A percentile compares a stretch with the other conserved stretches of the same genome.
Conservation (phyloP, 306 rosid genomes). For the Rubus parviflorus region DNA sequence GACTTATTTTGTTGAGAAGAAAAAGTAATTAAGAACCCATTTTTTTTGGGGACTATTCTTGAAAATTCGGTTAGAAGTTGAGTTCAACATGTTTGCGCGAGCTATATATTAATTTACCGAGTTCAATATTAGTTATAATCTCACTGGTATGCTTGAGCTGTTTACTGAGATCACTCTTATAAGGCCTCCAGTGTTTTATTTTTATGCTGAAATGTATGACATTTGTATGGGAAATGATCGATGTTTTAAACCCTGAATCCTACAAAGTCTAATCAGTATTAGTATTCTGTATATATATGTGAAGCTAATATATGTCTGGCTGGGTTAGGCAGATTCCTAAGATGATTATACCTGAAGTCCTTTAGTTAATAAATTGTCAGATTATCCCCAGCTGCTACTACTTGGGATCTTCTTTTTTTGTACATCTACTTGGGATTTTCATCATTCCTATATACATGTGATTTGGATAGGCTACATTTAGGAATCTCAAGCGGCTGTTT, state of each 20-base stretch:
- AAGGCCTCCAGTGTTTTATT: neutral
- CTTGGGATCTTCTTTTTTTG: neutral
- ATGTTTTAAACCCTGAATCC: neutral
- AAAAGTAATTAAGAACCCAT: neutral
- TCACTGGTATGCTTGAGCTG: neutral
- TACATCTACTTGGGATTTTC: constrained; percentile 3
- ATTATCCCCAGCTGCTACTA: neutral
- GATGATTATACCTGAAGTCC: neutral
- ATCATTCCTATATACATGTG: neutral
- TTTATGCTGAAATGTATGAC: neutral
- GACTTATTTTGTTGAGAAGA: neutral
- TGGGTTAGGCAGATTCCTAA: neutral
- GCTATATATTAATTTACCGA: too few relatives aligned
- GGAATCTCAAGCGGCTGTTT: constrained; percentile 19
- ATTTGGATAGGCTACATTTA: neutral
- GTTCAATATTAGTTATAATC: neutral
- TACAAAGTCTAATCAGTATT: too few relatives aligned
- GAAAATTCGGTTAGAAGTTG: neutral
- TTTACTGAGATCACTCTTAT: neutral
- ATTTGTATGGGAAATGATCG: neutral
- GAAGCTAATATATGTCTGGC: neutral
- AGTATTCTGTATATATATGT: neutral
- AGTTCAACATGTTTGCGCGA: too few relatives aligned
- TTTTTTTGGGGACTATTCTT: neutral
- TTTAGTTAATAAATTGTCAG: neutral